Evolutionary conservation across 2,329 filamentous ascomycete genomes (phyloP), one percentile per base, ranked within the genome.

Genomic region (Talaromyces sp.): DNA sequence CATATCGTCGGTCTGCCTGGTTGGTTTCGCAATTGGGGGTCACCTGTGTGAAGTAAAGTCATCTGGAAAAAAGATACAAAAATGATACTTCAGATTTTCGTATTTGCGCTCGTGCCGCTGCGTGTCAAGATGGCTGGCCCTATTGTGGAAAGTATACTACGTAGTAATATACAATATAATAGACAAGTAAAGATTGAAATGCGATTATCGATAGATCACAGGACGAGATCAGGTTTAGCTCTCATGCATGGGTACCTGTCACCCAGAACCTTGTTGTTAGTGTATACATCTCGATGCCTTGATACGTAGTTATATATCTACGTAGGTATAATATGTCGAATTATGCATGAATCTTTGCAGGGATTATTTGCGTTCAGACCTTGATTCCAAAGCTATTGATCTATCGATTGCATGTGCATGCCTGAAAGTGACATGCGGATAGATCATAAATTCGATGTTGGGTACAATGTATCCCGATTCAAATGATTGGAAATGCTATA

Each of bases 181-280:
- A 33, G 21, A 23, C 23, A 54, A 54, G 21, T 18, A 21, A 35
- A 35, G 50, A 54, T 37, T 18, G 11, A 35, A 23, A 21, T 23
- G 16, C 31, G 8, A 21, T n/a, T 31, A 44, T 28, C 14, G 37
- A 58, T 42, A 44, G 55, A 42, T 44, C 55, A 58, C 50, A 54
- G n/a, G 31, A 31, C 50, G 18, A 54, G 28, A 35, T 37, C 31
- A 2, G 5, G 21, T 33, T 40, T 57, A 42, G 18, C 9, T 18
- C 21, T 35, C 50, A 59, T 59, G 57, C 57, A 59, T 59, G 57
- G 57, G 42, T 59, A 59, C 57, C 42, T 59, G 42, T 48, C 42
- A 59, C 28, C 28, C 31, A 48, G 31, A 25, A 50, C 57, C 37
- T 58, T 31, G 37, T 31, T 42, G 23, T 44, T 40, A 44, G 25